Evolutionary conservation across 768 basidiomycete genomes (phyloP), one percentile per base, ranked within the genome.

Genomic region (Rhodotorula paludigena): DNA sequence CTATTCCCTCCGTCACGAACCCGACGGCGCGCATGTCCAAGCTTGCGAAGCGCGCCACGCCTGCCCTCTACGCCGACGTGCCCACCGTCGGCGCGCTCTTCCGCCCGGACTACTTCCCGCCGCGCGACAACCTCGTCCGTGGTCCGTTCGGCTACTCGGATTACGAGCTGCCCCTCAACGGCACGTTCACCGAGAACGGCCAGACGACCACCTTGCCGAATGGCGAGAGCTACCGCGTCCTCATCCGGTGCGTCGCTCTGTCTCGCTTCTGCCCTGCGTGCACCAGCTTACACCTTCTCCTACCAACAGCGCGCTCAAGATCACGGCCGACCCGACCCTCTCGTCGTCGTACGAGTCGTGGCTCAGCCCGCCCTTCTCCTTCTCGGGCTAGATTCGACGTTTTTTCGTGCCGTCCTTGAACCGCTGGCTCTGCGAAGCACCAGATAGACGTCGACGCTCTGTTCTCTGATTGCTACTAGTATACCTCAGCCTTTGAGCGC

Each of bases 171-270:
- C 21, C 49, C 1, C 33, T 68, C 59, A 30, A 52, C 28, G 60
- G 61, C n/a, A 61, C 63, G 42, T 68, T 77, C 39, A 76, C 75
- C 38, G 74, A 74, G 14, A 78, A 74, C 64, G 74, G 74, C 23
- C 71, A 78, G 25, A 66, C 74, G 11, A 71, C 79, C 41, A 63
- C 67, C 30, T 62, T 71, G 2, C 65, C 74, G 3, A 81, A 80
- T 64, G 75, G 78, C 14, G 82, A 81, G 62, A 81, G 80, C 16
- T 84, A 83, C 63, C 54, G 59, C 25, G 49, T 68, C 21, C 63
- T 72, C 3, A 9, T 72, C 35, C 61, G 56, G 59, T 61, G 1
- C 39, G 63, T 25, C 33, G 9, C 6, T 3, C 20, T 25, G 3
- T 44, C 28, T 3, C 14, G 16, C 5, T 32, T 4, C 28, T n/a